Evolutionary conservation across 1,284 basidiomycete species (phyloP), one percentile per base, ranked within the genome.

Genomic region (Irpex lacteus): DNA sequence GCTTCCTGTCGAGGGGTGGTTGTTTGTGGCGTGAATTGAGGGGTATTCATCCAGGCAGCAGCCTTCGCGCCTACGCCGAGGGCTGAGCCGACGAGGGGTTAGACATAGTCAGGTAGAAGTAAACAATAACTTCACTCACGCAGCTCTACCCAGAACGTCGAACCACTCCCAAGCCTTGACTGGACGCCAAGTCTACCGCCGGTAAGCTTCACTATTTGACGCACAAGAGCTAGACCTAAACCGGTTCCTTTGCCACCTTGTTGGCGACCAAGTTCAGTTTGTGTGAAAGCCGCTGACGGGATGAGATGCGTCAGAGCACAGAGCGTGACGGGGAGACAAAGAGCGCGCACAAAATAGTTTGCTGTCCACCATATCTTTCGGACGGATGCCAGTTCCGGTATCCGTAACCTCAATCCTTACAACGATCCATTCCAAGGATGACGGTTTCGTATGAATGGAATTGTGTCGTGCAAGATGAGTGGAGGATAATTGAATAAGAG

Each of bases 201-300:
- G 61, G 85, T 89, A 38, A 94, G 80, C 75, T 91, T 93, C 67
- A 97, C 91, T 63, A 97, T 96, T 72, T 94, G 92, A 49, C 93
- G 83, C n/a, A 96, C 93, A 19, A 96, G 83, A 1, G 94, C 94
- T 19, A 96, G 76, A 11, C 94, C 95, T n/a, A 96, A 79, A 2
- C 94, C 94, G 0, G 92, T 94, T 2, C 94, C 94, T 77, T 95
- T 95, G 7, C 92, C 93, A 65, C 92, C 91, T 79, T 96, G 95
- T 70, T 88, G 83, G 64, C 91, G 82, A 5, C 94, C 94, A 73
- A 87, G 85, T 71, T 92, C 89, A 2, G 91, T 92, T 75, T 92
- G 90, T 69, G 88, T 91, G 71, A 90, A 91, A 4, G 88, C 86
- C 64, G 86, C 88, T 89, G 66, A n/a, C 44, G 15, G 36, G 47